Percentiles rank a stretch among this genome's conserved stretches.
These are phyloP conservation scores for Pseudonitzschia pungens DNA, from an alignment of 108 stramenopile species.

Conservation along the genomic window DNA sequence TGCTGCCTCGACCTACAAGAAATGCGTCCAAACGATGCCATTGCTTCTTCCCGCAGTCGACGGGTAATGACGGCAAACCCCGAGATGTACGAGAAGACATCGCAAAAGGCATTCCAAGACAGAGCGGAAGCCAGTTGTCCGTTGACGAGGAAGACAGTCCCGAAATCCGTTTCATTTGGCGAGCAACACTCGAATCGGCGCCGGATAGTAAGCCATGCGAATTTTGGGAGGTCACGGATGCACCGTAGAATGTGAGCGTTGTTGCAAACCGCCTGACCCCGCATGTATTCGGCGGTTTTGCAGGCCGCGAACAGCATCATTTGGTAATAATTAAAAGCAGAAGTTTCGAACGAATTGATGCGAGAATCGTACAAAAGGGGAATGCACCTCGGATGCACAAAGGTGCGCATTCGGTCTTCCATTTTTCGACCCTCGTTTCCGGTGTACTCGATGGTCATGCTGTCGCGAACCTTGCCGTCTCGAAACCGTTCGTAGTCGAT, in stretches of 20 bases:
- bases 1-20: neutral
- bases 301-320: conserved; percentile 63
- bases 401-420: conserved; percentile 56
- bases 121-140: neutral
- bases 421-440: conserved; percentile 56
- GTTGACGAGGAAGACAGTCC: neutral
- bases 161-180: neutral
- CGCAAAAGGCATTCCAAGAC: conserved; percentile 13
- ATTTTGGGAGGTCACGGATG: conserved; percentile 25
- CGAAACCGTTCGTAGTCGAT: conserved; percentile 71
- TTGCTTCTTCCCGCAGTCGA: neutral
- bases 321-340: conserved; percentile 69
- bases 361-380: conserved; percentile 70
- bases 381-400: conserved; percentile 76
- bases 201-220: conserved; percentile 9
- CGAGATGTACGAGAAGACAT: conserved; percentile 3
- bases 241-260: conserved; percentile 4
- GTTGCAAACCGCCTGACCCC: conserved; percentile 13
- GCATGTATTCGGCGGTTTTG: conserved; percentile 62
- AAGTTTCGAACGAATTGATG: conserved; percentile 54
- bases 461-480: conserved; percentile 44
- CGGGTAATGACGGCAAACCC: neutral
- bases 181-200: conserved; percentile 7
- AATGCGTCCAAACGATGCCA: neutral
- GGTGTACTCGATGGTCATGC: conserved; percentile 50